Conservation (phyloP, 2,329 filamentous ascomycete species). For the Colletotrichum musae region DNA sequence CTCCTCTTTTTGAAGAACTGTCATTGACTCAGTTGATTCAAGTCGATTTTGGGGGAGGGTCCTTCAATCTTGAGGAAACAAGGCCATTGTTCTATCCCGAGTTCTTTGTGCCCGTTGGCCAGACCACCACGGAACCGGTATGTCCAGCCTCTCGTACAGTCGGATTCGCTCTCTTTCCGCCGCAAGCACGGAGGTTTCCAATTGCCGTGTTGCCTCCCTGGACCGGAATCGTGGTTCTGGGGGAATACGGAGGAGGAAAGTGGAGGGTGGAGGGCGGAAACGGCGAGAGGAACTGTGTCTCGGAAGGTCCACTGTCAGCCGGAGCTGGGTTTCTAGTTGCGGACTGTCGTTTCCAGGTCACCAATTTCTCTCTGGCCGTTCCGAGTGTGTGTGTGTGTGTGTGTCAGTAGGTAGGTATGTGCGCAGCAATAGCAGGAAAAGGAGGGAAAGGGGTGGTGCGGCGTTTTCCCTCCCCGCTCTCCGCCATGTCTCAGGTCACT, state of each 20-base stretch:
- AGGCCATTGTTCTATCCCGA: slow-evolving; percentile 28
- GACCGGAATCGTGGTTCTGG: neutral
- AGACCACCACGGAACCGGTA: slow-evolving; percentile 32
- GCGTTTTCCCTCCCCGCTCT: slow-evolving; percentile 11
- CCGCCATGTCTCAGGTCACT: slow-evolving; percentile 36
- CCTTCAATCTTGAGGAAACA: slow-evolving; percentile 13
- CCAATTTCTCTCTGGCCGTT: neutral
- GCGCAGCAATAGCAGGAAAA: slow-evolving; percentile 9
- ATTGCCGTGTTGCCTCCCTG: slow-evolving; percentile 16
- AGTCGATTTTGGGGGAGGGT: too few relatives aligned
- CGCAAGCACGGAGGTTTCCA: slow-evolving; percentile 15
- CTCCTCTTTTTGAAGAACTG: slow-evolving; percentile 7
- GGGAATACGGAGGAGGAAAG: neutral
- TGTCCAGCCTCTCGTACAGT: slow-evolving; percentile 6
- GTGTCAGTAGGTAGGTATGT: neutral
- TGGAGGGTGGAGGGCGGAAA: neutral
- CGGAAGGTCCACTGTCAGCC: slow-evolving; percentile 36
- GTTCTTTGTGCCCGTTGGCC: slow-evolving; percentile 32
- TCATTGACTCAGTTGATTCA: slow-evolving; percentile 23
- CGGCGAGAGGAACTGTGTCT: slow-evolving; percentile 23
- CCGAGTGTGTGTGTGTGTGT: neutral
- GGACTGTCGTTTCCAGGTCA: slow-evolving; percentile 26
- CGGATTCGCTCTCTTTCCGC: slow-evolving; percentile 14
- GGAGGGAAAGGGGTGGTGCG: too few relatives aligned
- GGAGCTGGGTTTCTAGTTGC: slow-evolving; percentile 32